phyloP scores from a whole-genome alignment of 768 basidiomycete genomes.

The Calvatia gigantea region DNA sequence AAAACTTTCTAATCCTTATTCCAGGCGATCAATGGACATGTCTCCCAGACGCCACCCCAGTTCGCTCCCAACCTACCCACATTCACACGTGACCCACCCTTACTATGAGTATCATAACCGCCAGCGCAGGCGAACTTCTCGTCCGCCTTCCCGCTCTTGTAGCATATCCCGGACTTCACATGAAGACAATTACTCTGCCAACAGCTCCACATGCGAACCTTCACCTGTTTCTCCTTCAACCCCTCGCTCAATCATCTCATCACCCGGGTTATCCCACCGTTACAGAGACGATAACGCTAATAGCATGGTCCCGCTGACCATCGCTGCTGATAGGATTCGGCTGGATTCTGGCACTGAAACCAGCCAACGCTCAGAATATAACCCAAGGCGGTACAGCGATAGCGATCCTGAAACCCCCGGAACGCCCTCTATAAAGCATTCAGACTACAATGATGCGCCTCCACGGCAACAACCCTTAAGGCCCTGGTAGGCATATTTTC shows the following conservation, averaged over 20 bases:
- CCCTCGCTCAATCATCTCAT: constrained; percentile 41
- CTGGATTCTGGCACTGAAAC: constrained; percentile 5
- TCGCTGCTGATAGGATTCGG: constrained; percentile 10
- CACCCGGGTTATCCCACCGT: constrained; percentile 4
- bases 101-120: constrained; percentile 15
- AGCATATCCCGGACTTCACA: constrained; percentile 20
- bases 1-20: constrained; percentile 7
- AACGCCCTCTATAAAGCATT: neutral
- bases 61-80: constrained; percentile 27
- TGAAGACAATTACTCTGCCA: constrained; percentile 32
- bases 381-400: constrained; percentile 1
- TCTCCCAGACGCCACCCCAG: constrained; percentile 18
- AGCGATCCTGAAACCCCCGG: neutral
- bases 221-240: constrained; percentile 57
- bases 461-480: constrained; percentile 5
- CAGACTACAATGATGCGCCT: neutral
- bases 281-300: constrained; percentile 7
- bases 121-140: constrained; percentile 4
- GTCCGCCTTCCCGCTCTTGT: constrained; percentile 8
- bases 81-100: constrained; percentile 24
- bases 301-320: constrained; percentile 3
- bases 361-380: neutral
- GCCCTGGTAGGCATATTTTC: neutral
- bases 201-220: constrained; percentile 44
- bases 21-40: constrained; percentile 21